Evolutionary conservation across 2,329 filamentous ascomycete species (phyloP), one percentile per base, ranked within the genome.

Genomic region (Pyrenophora teres): DNA sequence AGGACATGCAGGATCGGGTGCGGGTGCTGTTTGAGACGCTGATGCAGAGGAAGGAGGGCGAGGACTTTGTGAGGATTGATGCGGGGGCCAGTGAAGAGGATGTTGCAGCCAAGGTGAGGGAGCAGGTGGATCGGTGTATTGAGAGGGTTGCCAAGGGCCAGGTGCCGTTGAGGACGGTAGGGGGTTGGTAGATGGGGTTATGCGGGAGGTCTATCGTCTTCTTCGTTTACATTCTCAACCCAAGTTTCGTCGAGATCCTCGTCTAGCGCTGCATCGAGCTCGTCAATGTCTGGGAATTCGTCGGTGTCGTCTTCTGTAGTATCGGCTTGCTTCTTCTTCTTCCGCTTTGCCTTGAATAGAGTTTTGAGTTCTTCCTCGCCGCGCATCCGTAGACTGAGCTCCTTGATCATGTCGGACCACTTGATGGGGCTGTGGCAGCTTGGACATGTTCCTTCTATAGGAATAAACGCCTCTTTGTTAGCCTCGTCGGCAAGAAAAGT

Each of bases 391-490:
- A 96, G 75, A 43, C 83, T 94, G 62, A 96, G 74, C 69, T 96
- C 92, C 68, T 86, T 92, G 77, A 95, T 88, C 75, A 97, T 83
- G 40, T 88, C 83, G 0, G 80, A 78, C 93, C 93, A 97, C 43
- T 79, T 71, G 2, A 92, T 75, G 4, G 78, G 72, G 0, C 78
- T 77, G 1, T 79, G 74, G 67, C 93, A 97, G 16, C 76, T 76
- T 0, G 90, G 90, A 74, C 93, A 97, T 2, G 64, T 72, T 2
- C 91, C 92, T 30, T 79, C 69, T 1, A 83, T 78, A 0, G 93
- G 93, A 1, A 96, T 67, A 1, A 96, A 64, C 1, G 65, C 62
- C 15, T 59, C 53, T 13, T 42, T 37, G 12, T 71, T 62, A 4
- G 65, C 62, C 30, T 77, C 70, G 3, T 77, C 72, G 3, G 75